Evolutionary conservation across 176 grass and related monocot species (phyloP), one percentile per base, ranked within the genome.

Genomic region (Phyllostachys edulis): DNA sequence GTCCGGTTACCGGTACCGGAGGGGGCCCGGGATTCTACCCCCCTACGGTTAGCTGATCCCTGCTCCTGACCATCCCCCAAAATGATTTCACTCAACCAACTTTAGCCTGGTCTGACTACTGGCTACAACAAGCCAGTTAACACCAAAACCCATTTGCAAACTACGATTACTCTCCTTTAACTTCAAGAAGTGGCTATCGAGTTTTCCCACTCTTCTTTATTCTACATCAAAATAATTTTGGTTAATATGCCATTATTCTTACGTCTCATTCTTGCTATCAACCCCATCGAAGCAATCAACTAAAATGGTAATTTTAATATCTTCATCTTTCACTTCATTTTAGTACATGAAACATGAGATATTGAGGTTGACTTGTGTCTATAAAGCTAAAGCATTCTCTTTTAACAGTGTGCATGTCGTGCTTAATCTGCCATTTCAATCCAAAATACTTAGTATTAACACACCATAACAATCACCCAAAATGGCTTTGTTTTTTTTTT

Each of bases 221-320:
- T 26, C 10, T 47, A 64, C 9, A 47, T 3, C 40, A 65, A 26
- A 79, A 71, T 71, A 40, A 79, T 4, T 21, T 67, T 44, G 56
- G 21, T 62, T 62, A 40, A 44, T 76, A 55, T 27, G 21, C 24
- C 21, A 37, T 39, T 68, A 7, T 51, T 52, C 63, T 34, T 49
- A 0, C 7, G 3, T 37, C 6, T 69, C 32, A 10, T 54, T 67
- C 29, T 29, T 29, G 29, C 21, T 52, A 80, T 54, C 6, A 79
- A 16, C 17, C 16, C 63, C 37, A 52, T 52, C 2, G 1, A 54
- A 41, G 49, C 14, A 40, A 47, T 80, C 14, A 3, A 55, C 64
- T 68, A 24, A 71, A 24, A 80, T 68, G 34, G 29, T 79, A 63
- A 21, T 78, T 63, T 66, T 79, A 49, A 26, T 5, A 67, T 16